These are phyloP conservation scores for Candida khao-thaluensis DNA, from an alignment of 805 yeast genomes.

Conservation along the genomic window DNA sequence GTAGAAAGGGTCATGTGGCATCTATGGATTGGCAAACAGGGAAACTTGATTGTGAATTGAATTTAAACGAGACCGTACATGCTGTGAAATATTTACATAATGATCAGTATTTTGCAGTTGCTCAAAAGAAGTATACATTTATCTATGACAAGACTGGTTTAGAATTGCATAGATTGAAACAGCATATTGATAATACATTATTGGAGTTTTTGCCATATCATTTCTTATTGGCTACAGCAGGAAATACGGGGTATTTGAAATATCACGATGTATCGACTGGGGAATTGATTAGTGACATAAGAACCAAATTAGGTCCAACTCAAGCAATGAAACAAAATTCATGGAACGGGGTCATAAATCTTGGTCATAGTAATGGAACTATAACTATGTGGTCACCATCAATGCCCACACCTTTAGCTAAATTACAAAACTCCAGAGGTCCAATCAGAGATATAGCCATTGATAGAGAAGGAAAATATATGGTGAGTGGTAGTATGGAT, in stretches of 20 bases:
- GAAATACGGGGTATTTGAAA: constrained; percentile 82
- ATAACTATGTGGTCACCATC: constrained; percentile 94
- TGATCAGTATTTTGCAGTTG: constrained; percentile 93
- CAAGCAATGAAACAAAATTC: constrained; percentile 87
- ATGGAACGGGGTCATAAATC: constrained; percentile 91
- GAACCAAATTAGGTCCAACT: constrained; percentile 90
- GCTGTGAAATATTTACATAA: constrained; percentile 89
- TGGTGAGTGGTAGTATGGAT: constrained; percentile 92
- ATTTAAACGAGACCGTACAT: constrained; percentile 83
- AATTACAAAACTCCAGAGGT: constrained; percentile 78
- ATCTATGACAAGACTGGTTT: constrained; percentile 89
- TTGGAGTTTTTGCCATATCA: constrained; percentile 93
- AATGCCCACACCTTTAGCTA: constrained; percentile 80
- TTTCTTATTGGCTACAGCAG: constrained; percentile 81
- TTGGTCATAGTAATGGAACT: constrained; percentile 91
- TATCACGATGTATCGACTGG: constrained; percentile 98
- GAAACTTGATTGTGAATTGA: constrained; percentile 72
- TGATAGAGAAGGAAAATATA: constrained; percentile 88
- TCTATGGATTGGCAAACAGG: constrained; percentile 96
- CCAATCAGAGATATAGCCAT: constrained; percentile 83
- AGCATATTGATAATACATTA: constrained; percentile 80
- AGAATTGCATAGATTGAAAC: constrained; percentile 87
- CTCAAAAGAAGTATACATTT: constrained; percentile 92
- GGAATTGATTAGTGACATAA: constrained; percentile 71
- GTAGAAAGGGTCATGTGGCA: constrained; percentile 92